phyloP scores from a whole-genome alignment of 768 basidiomycete genomes.

The Boletus insuetus region DNA sequence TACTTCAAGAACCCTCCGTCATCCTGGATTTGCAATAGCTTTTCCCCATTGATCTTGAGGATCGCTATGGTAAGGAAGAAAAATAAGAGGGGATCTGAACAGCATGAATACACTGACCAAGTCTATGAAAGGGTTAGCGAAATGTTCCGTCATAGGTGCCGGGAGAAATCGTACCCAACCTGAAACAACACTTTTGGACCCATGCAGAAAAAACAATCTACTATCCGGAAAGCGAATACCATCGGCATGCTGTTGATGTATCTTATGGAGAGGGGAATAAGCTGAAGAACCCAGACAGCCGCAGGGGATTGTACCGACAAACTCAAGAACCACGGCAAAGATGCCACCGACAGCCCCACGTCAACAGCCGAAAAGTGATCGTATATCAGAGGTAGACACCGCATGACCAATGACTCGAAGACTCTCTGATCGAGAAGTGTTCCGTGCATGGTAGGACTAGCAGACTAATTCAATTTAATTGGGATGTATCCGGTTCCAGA shows the following conservation, averaged over 20 bases:
- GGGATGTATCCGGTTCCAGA: not conserved
- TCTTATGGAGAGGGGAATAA: conserved; percentile 35
- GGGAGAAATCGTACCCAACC: conserved; percentile 65
- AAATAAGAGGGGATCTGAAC: conserved; percentile 9
- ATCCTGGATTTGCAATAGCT: conserved; percentile 88
- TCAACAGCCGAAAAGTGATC: conserved; percentile 90
- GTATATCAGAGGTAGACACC: conserved; percentile 88
- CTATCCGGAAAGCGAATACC: conserved; percentile 96
- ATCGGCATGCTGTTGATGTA: conserved; percentile 95
- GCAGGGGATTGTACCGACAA: conserved; percentile 56
- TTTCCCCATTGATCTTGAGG: conserved; percentile 95
- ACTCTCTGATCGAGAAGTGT: conserved; percentile 98
- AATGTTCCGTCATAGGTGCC: not conserved
- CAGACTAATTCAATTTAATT: conserved; percentile 3
- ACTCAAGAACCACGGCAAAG: conserved; percentile 97
- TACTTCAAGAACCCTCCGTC: conserved; percentile 96
- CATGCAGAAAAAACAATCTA: conserved; percentile 99
- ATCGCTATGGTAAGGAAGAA: conserved; percentile 61
- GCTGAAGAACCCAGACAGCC: not conserved
- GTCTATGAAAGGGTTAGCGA: conserved; percentile 35
- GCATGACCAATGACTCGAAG: conserved; percentile 89
- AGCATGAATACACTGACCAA: conserved; percentile 44
- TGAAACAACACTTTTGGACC: conserved; percentile 98
- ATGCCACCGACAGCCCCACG: conserved; percentile 95
- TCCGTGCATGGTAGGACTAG: conserved; percentile 95